phyloP scores from a whole-genome alignment of 2,329 filamentous ascomycete genomes.

The Epichloe elymi region DNA sequence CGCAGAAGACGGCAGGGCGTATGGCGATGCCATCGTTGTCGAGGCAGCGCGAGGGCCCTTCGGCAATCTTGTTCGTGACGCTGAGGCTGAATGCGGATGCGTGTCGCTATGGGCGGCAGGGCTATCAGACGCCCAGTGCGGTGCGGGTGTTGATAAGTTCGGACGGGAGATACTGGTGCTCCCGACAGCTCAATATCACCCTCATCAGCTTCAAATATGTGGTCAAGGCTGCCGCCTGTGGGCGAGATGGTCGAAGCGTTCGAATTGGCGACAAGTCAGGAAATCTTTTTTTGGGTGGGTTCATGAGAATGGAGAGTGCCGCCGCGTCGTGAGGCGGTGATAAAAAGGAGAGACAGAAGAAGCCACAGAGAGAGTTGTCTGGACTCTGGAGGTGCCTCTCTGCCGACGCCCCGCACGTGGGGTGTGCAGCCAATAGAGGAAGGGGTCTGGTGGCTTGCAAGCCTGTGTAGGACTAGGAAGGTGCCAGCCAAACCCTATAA shows the following conservation, averaged over 20 bases:
- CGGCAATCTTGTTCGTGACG: neutral
- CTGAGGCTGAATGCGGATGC: conserved; percentile 6
- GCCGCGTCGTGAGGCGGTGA: no score
- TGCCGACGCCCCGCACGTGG: no score
- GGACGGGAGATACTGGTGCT: conserved; percentile 10
- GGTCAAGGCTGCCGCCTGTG: neutral
- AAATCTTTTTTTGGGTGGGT: no score
- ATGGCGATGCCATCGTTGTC: conserved; percentile 35
- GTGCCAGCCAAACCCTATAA: no score
- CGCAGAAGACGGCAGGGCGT: conserved; percentile 38
- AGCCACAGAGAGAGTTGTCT: no score
- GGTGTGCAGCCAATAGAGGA: no score
- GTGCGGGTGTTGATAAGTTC: conserved; percentile 8
- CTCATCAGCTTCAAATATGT: conserved; percentile 9
- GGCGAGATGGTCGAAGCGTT: neutral
- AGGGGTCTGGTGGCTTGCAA: no score
- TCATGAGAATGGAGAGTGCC: no score
- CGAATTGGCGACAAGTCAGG: neutral
- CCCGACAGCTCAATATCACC: conserved; percentile 12
- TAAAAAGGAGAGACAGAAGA: no score
- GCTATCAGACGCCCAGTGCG: conserved; percentile 1
- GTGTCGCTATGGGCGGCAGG: conserved; percentile 4
- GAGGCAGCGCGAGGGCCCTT: neutral
- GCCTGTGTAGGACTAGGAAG: no score
- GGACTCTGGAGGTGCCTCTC: no score